Evolutionary conservation across 2,329 filamentous ascomycete species (phyloP).

Genomic region (Dactylonectria macrodidyma): DNA sequence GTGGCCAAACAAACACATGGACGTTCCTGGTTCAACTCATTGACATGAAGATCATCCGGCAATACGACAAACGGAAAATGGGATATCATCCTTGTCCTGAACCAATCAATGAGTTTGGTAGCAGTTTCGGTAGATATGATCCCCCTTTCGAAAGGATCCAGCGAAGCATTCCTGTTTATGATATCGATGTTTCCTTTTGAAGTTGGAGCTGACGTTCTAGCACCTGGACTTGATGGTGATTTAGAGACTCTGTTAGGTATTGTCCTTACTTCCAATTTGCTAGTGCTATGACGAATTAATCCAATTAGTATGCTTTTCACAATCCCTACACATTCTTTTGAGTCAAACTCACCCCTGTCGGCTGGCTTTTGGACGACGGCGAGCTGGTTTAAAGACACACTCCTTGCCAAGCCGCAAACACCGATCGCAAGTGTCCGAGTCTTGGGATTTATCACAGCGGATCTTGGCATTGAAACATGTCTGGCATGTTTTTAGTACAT

Average conservation of each 20-base stretch:
- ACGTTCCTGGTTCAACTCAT: constrained; percentile 34
- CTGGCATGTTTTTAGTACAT: constrained; percentile 49
- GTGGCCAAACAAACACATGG: constrained; percentile 48
- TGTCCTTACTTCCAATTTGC: not conserved
- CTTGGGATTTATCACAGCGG: constrained; percentile 50
- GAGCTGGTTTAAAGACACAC: constrained; percentile 50
- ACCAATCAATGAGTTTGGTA: constrained; percentile 34
- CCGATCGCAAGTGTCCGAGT: constrained; percentile 50
- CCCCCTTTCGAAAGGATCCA: constrained; percentile 42
- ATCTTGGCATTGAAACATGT: constrained; percentile 52
- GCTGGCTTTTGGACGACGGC: constrained; percentile 40
- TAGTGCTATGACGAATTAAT: not conserved
- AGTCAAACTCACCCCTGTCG: constrained; percentile 27
- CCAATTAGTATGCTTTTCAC: accelerated
- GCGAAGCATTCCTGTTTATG: constrained; percentile 23
- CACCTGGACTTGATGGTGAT: constrained; percentile 25
- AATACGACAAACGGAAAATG: constrained; percentile 52
- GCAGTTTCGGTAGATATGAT: constrained; percentile 38
- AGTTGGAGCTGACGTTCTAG: not conserved
- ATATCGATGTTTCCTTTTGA: not conserved
- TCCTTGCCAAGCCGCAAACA: constrained; percentile 51
- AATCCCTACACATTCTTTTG: accelerated
- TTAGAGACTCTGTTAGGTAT: constrained; percentile 16
- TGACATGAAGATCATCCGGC: constrained; percentile 21
- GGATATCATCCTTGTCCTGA: constrained; percentile 39